Percentiles rank a stretch among this genome's conserved stretches.
These are phyloP conservation scores for Flueggea neowawraea DNA, from an alignment of 441 rosid genomes.

Conservation along the genomic window DNA sequence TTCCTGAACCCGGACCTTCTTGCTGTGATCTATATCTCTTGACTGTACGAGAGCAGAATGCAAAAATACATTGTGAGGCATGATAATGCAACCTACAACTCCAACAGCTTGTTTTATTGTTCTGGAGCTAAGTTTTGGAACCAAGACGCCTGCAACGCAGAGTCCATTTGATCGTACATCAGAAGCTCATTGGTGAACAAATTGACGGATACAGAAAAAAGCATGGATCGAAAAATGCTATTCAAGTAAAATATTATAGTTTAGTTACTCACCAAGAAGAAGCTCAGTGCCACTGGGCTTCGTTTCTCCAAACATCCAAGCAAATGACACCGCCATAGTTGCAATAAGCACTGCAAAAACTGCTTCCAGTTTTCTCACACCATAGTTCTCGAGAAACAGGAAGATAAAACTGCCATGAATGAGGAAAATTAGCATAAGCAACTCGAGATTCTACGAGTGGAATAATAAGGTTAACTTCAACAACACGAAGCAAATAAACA, in stretches of 20 bases:
- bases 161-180: slow-evolving; percentile 3
- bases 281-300: slow-evolving; percentile 76
- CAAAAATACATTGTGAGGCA: slow-evolving; percentile 94
- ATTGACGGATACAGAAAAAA: neutral
- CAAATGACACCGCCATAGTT: slow-evolving; percentile 81
- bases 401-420: slow-evolving; percentile 64
- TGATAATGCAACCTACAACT: slow-evolving; percentile 88
- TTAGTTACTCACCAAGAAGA: slow-evolving; percentile 48
- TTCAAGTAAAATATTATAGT: neutral
- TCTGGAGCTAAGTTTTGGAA: slow-evolving; percentile 79
- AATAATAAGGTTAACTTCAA: too few relatives aligned
- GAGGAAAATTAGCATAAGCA: neutral
- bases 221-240: neutral
- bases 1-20: slow-evolving; percentile 70
- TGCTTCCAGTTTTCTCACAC: slow-evolving; percentile 88
- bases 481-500: too few relatives aligned
- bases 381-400: slow-evolving; percentile 88
- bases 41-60: slow-evolving; percentile 97
- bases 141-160: slow-evolving; percentile 53
- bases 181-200: neutral
- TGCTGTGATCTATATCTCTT: slow-evolving; percentile 57
- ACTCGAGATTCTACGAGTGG: neutral
- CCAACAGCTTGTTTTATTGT: slow-evolving; percentile 91
- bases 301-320: slow-evolving; percentile 94
- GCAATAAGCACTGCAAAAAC: slow-evolving; percentile 79